Base-by-base conservation (phyloP, 108 stramenopile genomes). In the Seminavis robusta region DNA sequence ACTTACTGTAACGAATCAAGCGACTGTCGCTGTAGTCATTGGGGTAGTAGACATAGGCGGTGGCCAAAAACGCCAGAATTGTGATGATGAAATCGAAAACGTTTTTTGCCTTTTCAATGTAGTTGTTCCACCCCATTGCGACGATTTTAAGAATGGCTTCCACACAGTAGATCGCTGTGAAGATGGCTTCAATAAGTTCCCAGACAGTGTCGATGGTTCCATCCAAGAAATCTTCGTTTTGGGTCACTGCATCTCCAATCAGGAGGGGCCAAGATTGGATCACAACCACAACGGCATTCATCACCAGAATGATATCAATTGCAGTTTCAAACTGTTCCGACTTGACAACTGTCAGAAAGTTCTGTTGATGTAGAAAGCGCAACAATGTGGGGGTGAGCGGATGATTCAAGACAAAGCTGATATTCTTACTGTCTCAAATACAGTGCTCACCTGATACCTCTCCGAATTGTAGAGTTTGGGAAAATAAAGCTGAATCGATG, bases 11-110 rank as follows among this genome's bases (percentile, higher is more conserved):
- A 33, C 73, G 80, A 48, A 88, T 79, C 49, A 88, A 54, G 7
- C 63, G 60, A 41, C 62, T 75, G 53, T 86, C 72, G 48, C 43
- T 61, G 66, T 73, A 75, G 9, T 17, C 42, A 44, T 81, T 88
- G 20, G 91, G 83, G 59, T 71, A 83, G 52, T 82, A 86, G 28
- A 85, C 81, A 46, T 86, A 84, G 20, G 38, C 42, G 1, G 84
- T 61, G 17, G 84, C 75, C 21, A 77, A 20, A 19, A 88, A 38
- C 17, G 69, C 73, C 15, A 76, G 32, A 4, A 78, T 36, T 8
- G 91, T 92, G 15, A 92, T 65, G 1, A 47, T 20, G 24, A 80
- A 74, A 60, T 92, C 91, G 57, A 86, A 92, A 15, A 75, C 31
- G 46, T 92, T 88, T 16, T 81, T 63, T 11, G 53, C 44, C 2